A percentile compares a stretch with the other conserved stretches of the same genome.
These are phyloP conservation scores for Pseudogymnoascus sp. DNA, from an alignment of 2,329 filamentous ascomycete species.

Conservation along the genomic window DNA sequence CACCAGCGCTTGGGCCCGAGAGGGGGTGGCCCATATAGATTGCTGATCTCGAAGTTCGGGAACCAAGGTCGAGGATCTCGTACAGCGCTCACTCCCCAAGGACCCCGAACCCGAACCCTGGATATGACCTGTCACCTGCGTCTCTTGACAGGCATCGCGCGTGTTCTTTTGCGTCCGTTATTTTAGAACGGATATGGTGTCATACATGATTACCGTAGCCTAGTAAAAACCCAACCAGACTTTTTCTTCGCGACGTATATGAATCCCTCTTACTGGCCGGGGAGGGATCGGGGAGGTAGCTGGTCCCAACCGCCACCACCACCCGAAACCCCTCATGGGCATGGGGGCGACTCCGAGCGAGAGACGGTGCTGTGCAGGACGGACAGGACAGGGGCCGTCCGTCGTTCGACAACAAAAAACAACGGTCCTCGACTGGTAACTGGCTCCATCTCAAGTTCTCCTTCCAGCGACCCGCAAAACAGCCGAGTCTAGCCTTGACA, in stretches of 20 bases:
- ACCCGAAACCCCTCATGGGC: not conserved
- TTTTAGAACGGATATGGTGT: not conserved
- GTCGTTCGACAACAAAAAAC: not conserved
- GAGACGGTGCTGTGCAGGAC: not conserved
- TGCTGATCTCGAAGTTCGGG: not conserved
- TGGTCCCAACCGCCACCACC: not conserved
- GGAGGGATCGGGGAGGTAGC: not conserved
- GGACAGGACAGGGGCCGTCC: not conserved
- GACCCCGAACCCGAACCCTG: not conserved
- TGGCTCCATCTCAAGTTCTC: not conserved
- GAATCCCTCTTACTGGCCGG: not conserved
- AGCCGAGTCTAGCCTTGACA: conserved; percentile 4
- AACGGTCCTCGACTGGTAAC: not conserved
- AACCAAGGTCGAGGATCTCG: not conserved
- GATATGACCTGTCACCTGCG: conserved; percentile 1
- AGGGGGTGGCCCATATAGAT: not conserved
- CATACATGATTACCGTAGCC: not conserved
- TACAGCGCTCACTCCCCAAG: not conserved
- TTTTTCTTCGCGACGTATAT: not conserved
- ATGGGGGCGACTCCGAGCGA: not conserved
- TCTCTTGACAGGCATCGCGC: not conserved
- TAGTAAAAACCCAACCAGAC: too few relatives aligned
- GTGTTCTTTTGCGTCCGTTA: not conserved
- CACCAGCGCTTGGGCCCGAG: conserved; percentile 2
- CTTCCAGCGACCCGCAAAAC: not conserved